phyloP scores from a whole-genome alignment of 2,329 filamentous ascomycete genomes.

The Curvularia lunata region DNA sequence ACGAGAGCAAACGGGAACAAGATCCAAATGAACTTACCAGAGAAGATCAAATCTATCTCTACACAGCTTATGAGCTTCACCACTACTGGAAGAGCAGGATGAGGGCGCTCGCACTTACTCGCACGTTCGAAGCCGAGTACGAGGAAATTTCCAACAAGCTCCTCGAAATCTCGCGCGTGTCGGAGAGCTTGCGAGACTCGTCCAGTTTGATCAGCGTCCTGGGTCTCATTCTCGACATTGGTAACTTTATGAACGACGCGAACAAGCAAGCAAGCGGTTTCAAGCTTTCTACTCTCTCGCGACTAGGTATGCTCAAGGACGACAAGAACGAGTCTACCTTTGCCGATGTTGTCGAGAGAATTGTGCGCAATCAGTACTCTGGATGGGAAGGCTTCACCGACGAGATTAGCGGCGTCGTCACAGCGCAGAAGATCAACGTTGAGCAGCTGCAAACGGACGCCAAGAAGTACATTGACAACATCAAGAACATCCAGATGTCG shows the following conservation, averaged over 20 bases:
- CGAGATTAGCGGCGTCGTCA: conserved; percentile 81
- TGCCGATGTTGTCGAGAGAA: conserved; percentile 93
- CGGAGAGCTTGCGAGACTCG: conserved; percentile 88
- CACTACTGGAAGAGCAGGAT: conserved; percentile 99
- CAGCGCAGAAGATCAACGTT: conserved; percentile 89
- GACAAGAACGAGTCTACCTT: conserved; percentile 98
- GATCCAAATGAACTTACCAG: conserved; percentile 88
- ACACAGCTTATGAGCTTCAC: conserved; percentile 90
- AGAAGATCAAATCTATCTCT: conserved; percentile 94
- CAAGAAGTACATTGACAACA: conserved; percentile 90
- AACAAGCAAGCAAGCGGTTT: conserved; percentile 98
- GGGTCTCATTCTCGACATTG: conserved; percentile 93
- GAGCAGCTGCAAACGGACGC: conserved; percentile 89
- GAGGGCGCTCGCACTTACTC: conserved; percentile 84
- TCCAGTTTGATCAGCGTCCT: conserved; percentile 95
- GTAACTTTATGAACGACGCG: conserved; percentile 99
- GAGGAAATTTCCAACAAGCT: conserved; percentile 88
- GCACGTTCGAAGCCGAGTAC: conserved; percentile 85
- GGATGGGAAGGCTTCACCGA: conserved; percentile 90
- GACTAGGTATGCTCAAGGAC: conserved; percentile 97
- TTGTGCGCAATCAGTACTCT: conserved; percentile 93
- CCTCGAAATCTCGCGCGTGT: conserved; percentile 82
- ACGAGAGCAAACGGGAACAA: conserved; percentile 77
- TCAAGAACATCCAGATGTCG: conserved; percentile 90
- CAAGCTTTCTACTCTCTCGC: conserved; percentile 92